phyloP scores from a whole-genome alignment of 108 stramenopile species.

The Nannochloropsis salina region DNA sequence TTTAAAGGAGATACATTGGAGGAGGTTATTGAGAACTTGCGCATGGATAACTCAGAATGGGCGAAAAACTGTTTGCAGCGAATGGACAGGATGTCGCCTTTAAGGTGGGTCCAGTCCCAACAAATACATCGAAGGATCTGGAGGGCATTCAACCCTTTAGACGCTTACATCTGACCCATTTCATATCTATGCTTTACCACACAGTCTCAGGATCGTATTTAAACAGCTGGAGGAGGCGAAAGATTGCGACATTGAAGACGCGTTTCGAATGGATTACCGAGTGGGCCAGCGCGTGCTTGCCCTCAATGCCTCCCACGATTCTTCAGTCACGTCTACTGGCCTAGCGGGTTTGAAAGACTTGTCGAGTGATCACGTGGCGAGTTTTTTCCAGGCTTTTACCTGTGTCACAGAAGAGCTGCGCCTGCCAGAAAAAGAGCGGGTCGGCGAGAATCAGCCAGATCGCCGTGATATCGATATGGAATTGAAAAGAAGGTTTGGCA shows the following conservation, averaged over 20 bases:
- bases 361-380: not conserved
- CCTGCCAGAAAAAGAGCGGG: conserved; percentile 13
- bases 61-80: not conserved
- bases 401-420: not conserved
- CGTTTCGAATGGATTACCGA: not conserved
- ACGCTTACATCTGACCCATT: not conserved
- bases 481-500: not conserved
- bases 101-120: not conserved
- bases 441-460: not conserved
- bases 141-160: not conserved
- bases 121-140: no score
- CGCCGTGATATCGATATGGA: not conserved
- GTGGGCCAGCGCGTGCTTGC: not conserved
- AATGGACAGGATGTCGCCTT: not conserved
- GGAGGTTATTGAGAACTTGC: not conserved
- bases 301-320: not conserved
- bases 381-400: not conserved
- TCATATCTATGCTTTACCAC: not conserved
- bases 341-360: not conserved
- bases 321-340: not conserved
- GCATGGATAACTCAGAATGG: not conserved
- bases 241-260: not conserved
- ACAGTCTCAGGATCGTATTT: conserved; percentile 8
- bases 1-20: not conserved
- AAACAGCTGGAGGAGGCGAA: not conserved